These are phyloP conservation scores for Musa schizocarpa DNA, from an alignment of 176 grass and related monocot species.

Conservation along the genomic window DNA sequence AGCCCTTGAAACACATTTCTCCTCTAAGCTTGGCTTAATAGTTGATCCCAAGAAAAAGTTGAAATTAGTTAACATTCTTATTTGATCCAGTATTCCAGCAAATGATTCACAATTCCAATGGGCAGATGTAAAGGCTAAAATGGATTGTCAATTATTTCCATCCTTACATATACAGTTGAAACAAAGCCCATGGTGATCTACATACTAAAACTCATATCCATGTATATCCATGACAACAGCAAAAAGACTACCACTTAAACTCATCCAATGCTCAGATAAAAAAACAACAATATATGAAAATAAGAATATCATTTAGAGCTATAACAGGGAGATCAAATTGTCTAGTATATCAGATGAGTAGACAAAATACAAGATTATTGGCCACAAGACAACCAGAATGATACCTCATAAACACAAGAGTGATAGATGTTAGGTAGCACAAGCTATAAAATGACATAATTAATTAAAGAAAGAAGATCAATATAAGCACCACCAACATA, in stretches of 20 bases:
- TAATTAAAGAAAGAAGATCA: background rate
- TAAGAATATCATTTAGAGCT: too few species aligned
- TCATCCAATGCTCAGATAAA: too few species aligned
- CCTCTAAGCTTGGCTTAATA: too few species aligned
- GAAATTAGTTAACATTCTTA: background rate
- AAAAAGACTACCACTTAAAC: too few species aligned
- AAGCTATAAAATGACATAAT: background rate
- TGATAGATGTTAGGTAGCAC: background rate
- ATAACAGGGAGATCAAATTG: too few species aligned
- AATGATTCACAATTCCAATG: background rate
- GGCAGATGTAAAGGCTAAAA: background rate
- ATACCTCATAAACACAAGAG: background rate
- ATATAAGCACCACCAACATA: slow-evolving; percentile 6
- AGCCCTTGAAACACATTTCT: too few species aligned
- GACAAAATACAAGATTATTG: background rate
- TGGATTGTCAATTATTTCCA: background rate
- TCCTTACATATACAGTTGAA: background rate
- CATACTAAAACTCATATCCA: too few species aligned
- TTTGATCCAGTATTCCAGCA: background rate
- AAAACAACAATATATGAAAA: too few species aligned
- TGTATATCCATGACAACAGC: too few species aligned
- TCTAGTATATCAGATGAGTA: background rate
- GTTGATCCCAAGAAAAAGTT: background rate
- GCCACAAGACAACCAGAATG: too few species aligned
- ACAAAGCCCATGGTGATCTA: background rate